Percentiles rank a stretch among this genome's conserved stretches.
phyloP scores from a whole-genome alignment of 176 grass and related monocot genomes.

The Dactylis glomerata region DNA sequence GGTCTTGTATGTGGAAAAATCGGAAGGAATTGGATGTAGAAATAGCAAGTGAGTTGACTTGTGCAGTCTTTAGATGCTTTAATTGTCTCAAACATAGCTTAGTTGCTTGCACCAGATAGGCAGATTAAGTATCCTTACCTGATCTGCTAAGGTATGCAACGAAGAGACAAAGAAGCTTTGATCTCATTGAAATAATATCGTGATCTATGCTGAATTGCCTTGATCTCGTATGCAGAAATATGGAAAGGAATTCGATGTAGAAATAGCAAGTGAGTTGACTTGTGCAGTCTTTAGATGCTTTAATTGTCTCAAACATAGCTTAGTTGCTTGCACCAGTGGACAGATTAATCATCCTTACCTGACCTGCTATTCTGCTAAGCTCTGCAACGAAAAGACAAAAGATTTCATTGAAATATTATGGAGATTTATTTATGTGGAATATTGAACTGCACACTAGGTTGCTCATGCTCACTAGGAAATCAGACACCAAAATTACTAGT shows the following conservation, averaged over 20 bases:
- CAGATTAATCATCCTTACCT: not conserved
- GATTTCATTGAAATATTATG: not conserved
- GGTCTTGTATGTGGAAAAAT: not conserved
- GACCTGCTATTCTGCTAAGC: not conserved
- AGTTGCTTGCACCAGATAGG: not conserved
- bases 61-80: not conserved
- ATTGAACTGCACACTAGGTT: too few relatives aligned
- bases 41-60: not conserved
- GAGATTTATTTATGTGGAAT: not conserved
- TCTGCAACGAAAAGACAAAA: not conserved
- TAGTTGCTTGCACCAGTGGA: not conserved
- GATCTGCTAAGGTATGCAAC: not conserved
- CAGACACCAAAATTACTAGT: too few relatives aligned
- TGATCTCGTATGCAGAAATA: not conserved
- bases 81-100: not conserved
- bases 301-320: not conserved
- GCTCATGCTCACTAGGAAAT: too few relatives aligned
- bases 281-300: not conserved
- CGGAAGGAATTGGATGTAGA: not conserved
- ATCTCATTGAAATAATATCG: not conserved
- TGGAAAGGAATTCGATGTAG: not conserved
- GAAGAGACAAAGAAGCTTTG: not conserved
- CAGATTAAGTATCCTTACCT: not conserved
- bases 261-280: not conserved
- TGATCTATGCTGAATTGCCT: not conserved